These are phyloP conservation scores for Nymphaea thermarum DNA, from an alignment of 164 flowering plant species.

Conservation along the genomic window DNA sequence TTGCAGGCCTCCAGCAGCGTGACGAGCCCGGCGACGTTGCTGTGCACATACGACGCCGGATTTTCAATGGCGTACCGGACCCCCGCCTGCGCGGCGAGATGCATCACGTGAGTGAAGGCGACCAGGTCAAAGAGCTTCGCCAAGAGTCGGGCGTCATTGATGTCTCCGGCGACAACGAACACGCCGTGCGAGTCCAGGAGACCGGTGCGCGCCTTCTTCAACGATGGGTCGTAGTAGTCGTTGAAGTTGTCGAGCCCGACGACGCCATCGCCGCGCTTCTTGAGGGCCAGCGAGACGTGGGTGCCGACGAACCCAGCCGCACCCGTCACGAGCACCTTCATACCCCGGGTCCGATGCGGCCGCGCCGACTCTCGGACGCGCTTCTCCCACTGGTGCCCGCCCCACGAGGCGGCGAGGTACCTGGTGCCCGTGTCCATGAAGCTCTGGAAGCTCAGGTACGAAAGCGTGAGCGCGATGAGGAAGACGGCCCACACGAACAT, in stretches of 20 bases:
- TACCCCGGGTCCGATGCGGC: slow-evolving; percentile 4
- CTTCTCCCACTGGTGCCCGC: slow-evolving; percentile 15
- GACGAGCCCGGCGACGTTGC: slow-evolving; percentile 14
- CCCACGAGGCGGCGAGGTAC: slow-evolving; percentile 14
- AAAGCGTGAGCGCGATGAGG: slow-evolving; percentile 16
- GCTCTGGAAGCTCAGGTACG: slow-evolving; percentile 10
- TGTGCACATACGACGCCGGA: slow-evolving; percentile 12
- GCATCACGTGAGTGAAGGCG: slow-evolving; percentile 17
- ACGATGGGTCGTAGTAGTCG: slow-evolving; percentile 14
- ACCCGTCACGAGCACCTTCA: slow-evolving; percentile 15
- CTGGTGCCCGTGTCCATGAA: slow-evolving; percentile 10
- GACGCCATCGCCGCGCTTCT: slow-evolving; percentile 20
- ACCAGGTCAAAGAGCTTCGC: slow-evolving; percentile 15
- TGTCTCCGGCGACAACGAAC: slow-evolving; percentile 14
- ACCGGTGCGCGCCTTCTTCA: slow-evolving; percentile 9
- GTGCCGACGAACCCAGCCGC: slow-evolving; percentile 16
- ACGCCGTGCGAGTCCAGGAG: slow-evolving; percentile 8
- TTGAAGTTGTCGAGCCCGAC: slow-evolving; percentile 20
- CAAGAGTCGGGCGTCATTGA: slow-evolving; percentile 10
- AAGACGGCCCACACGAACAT: slow-evolving; percentile 26
- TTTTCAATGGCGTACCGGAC: slow-evolving; percentile 17
- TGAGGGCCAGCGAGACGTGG: slow-evolving; percentile 15
- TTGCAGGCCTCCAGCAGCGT: slow-evolving; percentile 11
- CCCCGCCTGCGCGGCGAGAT: slow-evolving; percentile 17
- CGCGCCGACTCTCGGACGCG: slow-evolving; percentile 14